Base-by-base conservation (phyloP, 1,284 basidiomycete species). In the Leccinum pseudoinsigne region DNA sequence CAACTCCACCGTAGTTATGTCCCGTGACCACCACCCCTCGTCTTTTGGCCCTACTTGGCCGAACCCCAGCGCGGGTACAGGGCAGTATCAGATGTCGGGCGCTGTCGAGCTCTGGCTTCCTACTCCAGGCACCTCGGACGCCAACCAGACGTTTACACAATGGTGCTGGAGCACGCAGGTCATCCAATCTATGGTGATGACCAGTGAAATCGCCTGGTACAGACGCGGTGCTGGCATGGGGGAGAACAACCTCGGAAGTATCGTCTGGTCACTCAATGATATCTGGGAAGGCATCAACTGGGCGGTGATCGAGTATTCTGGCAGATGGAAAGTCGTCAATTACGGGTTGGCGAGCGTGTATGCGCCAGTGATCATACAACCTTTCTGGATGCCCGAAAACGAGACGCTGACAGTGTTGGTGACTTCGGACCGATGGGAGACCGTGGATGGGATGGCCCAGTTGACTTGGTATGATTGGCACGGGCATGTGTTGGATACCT, bases 51-150 rank as follows among this genome's bases (percentile, higher is more conserved):
- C 87, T 51, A 69, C 76, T 11, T 88, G 82, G 75, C 85, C 86
- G 4, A 87, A 86, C 67, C 82, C 83, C 2, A 28, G 86, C 65
- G 83, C 84, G 1, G 75, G 72, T 5, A 77, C 83, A 67, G 86
- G 86, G 7, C 85, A 87, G 71, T 73, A 68, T 6, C 79, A 87
- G 69, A 84, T 88, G 82, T 79, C 81, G 0, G 65, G 70, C 10
- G 84, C 79, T 2, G 84, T 87, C 57, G 76, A 83, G 64, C 65
- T 78, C 21, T 87, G 84, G 83, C 79, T 23, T 23, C 23, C 23
- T 23, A 23, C 23, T 23, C 23, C 23, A 1, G 73, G 71, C 28
- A 84, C 82, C 1, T 63, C 76, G 12, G 77, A 84, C 68, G 67
- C 80, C 21, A 85, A 86, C 64, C 83, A 85, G 10, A 55, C 54